These are phyloP conservation scores for Myxozyma neotropica DNA, from an alignment of 805 yeast species.

Conservation along the genomic window DNA sequence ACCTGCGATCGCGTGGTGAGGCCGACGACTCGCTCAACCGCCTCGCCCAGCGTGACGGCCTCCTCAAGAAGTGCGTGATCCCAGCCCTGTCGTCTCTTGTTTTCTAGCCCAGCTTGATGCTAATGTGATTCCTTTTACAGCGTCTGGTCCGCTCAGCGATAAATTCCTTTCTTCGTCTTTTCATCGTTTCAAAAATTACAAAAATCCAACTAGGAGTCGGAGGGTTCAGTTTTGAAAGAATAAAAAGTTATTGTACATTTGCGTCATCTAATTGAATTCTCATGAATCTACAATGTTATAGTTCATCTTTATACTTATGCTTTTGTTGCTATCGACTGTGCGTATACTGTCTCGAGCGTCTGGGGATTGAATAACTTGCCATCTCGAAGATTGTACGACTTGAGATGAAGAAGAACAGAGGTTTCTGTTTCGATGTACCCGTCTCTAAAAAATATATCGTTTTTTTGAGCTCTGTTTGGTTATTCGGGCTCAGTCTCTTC, in stretches of 20 bases:
- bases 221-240: constrained; percentile 4
- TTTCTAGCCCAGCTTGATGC: constrained; percentile 1
- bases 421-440: neutral
- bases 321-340: neutral
- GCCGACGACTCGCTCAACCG: constrained; percentile 99
- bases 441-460: neutral
- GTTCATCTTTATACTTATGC: too few relatives aligned
- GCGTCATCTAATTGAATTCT: constrained; percentile 11
- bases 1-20: constrained; percentile 98
- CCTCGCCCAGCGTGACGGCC: constrained; percentile 98
- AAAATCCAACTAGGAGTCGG: neutral
- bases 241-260: constrained; percentile 13
- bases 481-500: neutral
- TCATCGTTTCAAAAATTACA: neutral
- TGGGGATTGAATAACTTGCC: neutral
- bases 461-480: neutral
- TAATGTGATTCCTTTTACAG: constrained; percentile 18
- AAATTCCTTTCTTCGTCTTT: constrained; percentile 12
- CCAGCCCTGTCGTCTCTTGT: constrained; percentile 70
- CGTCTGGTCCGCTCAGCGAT: constrained; percentile 40
- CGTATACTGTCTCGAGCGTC: neutral
- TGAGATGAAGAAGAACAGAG: neutral
- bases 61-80: constrained; percentile 67
- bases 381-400: neutral
- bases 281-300: neutral